Evolutionary conservation across 305 asterid species (phyloP), one percentile per base, ranked within the genome.

Genomic region (Andrographis paniculata): DNA sequence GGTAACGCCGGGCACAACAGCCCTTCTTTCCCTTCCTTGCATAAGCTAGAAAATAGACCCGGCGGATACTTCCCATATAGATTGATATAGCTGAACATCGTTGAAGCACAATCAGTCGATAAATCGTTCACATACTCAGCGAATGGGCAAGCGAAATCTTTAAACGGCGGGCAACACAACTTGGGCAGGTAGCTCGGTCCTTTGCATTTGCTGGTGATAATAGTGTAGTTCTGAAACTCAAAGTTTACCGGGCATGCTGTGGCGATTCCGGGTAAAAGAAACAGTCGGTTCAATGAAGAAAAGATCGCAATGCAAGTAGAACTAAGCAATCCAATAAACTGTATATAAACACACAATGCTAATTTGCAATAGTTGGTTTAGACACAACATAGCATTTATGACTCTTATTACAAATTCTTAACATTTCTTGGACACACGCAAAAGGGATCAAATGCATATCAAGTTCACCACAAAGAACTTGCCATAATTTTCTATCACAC

Each of bases 61-160:
- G 94, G 82, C 3, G 97, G 94, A 42, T 87, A 87, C 63, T 74
- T 75, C 23, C 95, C 97, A 5, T 69, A 52, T 20, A 81, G 72
- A 68, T 81, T 77, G 46, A 87, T 87, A 51, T 87, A 87, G 65
- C 89, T 78, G 82, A 84, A 87, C 95, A 84, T 87, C 30, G 78
- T 68, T 6, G 77, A 40, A 35, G 97, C 92, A 30, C 97, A 87
- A n/a, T 87, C 81, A 7, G 58, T 84, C 0, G 78, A 16, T 33
- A 77, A 53, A 58, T 87, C 95, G 33, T 84, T 84, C 41, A 81
- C 0, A 0, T 56, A 42, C 0, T 77, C 89, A 0, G 31, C 31
- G 31, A 15, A 79, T 15, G 83, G 94, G 50, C 97, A 87, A 0
- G 87, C 73, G 17, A 87, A 75, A 1, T 73, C 71, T 50, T 43